Conservation (phyloP, 2,329 filamentous ascomycete genomes). For the Trichoderma guizhouense region DNA sequence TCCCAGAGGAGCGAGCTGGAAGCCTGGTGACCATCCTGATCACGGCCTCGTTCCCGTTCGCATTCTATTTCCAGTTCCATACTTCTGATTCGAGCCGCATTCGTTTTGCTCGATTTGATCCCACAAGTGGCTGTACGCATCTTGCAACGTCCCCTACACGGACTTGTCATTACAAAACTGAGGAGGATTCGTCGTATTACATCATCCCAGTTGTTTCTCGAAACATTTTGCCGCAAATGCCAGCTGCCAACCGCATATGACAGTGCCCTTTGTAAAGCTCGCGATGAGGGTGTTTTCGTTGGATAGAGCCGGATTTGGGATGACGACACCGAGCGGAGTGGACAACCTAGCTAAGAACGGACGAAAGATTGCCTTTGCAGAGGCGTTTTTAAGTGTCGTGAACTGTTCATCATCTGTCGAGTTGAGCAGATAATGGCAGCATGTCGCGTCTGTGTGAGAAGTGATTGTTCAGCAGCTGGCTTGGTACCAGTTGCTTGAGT, state of each 20-base stretch:
- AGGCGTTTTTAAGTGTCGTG: conserved; percentile 53
- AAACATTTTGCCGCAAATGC: conserved; percentile 62
- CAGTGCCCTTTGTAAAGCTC: conserved; percentile 58
- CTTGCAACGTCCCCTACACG: conserved; percentile 43
- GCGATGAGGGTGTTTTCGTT: conserved; percentile 43
- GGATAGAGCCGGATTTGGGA: conserved; percentile 60
- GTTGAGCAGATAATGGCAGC: no score
- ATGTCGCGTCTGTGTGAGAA: no score
- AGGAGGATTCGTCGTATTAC: conserved; percentile 33
- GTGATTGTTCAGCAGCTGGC: no score
- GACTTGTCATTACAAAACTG: conserved; percentile 48
- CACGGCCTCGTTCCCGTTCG: neutral
- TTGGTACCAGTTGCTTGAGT: no score
- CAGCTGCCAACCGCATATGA: conserved; percentile 63
- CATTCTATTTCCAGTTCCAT: conserved; percentile 62
- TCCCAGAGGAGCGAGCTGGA: conserved; percentile 25
- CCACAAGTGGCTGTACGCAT: conserved; percentile 60
- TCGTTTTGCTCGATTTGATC: conserved; percentile 56
- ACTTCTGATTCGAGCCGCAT: conserved; percentile 53
- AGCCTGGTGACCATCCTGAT: neutral
- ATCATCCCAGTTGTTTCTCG: conserved; percentile 54
- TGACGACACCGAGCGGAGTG: conserved; percentile 55
- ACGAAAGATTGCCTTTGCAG: conserved; percentile 53
- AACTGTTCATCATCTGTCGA: no score
- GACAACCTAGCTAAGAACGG: conserved; percentile 58